Base-by-base conservation (phyloP, 2,329 filamentous ascomycete genomes). In the Bimuria novae-zelandiae region DNA sequence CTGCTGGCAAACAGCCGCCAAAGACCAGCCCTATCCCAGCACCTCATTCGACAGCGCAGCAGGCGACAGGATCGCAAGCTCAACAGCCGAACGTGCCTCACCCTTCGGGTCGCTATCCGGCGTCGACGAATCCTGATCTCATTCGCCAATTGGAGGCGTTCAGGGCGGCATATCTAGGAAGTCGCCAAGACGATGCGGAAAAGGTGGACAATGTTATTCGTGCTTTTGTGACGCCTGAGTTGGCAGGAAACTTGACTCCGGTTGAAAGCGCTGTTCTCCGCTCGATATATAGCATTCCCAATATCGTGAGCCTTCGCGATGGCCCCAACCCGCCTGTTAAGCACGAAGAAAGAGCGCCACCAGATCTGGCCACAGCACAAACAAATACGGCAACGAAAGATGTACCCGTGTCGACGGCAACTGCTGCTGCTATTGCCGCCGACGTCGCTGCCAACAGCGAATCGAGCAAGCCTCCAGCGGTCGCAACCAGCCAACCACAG, bases 91-190 rank as follows among this genome's bases (percentile, higher is more conserved):
- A 49, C 7, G 54, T 56, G 2, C 60, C 60, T 14, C 63, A 69
- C 36, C 59, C 66, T 1, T 62, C 67, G 30, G 65, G 65, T 19
- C 69, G 68, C 3, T 73, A 72, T 47, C 69, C 68, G 4, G 40
- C 56, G 6, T 61, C 62, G 7, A 67, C 64, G 7, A 60, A 67
- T 29, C 63, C 63, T 2, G 64, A 66, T 7, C 51, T 72, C 4
- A 70, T 71, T 16, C 56, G 59, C 35, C 69, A 71, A 42, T 59
- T 74, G 2, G 71, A 73, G 49, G 68, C 69, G 12, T 74, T 72
- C 51, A 61, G 71, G 16, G 54, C 55, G 3, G 63, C 67, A 11
- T 74, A 70, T 53, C 57, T 71, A 11, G 56, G 67, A 32, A 56
- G 56, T 7, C 51, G 64, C 16, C 54, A 52, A 7, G 60, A 66